These are phyloP conservation scores for Hevea brasiliensis DNA, from an alignment of 345 rosid species.

Conservation along the genomic window DNA sequence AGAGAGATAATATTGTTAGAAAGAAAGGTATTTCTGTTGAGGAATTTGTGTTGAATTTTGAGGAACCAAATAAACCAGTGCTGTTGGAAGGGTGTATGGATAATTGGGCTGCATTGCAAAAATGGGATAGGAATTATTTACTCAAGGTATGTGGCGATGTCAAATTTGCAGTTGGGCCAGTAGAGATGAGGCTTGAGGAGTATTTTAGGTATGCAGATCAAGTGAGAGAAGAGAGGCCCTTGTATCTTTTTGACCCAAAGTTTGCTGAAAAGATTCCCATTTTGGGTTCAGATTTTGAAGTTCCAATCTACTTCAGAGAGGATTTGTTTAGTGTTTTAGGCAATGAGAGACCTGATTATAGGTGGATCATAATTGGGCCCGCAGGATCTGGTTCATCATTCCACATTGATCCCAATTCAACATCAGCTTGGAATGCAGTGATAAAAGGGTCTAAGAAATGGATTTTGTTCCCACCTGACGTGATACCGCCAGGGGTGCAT, in stretches of 20 bases:
- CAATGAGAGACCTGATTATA: slow-evolving; percentile 75
- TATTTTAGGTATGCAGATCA: slow-evolving; percentile 72
- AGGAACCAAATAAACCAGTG: slow-evolving; percentile 86
- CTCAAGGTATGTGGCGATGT: slow-evolving; percentile 48
- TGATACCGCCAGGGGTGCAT: slow-evolving; percentile 90
- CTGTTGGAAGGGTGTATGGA: slow-evolving; percentile 87
- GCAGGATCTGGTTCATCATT: slow-evolving; percentile 96
- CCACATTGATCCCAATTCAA: slow-evolving; percentile 98
- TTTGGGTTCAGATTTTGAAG: slow-evolving; percentile 69
- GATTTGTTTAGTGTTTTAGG: slow-evolving; percentile 87
- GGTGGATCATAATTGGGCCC: slow-evolving; percentile 96
- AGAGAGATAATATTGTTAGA: slow-evolving; percentile 72
- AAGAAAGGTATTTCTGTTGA: slow-evolving; percentile 71
- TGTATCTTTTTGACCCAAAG: slow-evolving; percentile 93
- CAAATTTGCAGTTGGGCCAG: slow-evolving; percentile 77
- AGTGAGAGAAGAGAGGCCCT: slow-evolving; percentile 82
- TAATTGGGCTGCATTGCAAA: slow-evolving; percentile 62
- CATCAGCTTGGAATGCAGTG: slow-evolving; percentile 97
- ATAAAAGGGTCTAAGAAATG: slow-evolving; percentile 92
- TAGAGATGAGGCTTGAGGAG: slow-evolving; percentile 75
- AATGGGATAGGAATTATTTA: slow-evolving; percentile 79
- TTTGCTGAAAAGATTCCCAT: slow-evolving; percentile 71
- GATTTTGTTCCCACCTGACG: slow-evolving; percentile 93
- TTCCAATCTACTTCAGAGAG: slow-evolving; percentile 78
- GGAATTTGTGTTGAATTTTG: slow-evolving; percentile 65